Evolutionary conservation across 2,329 filamentous ascomycete genomes (phyloP).

Genomic region (Verruconis gallopava): DNA sequence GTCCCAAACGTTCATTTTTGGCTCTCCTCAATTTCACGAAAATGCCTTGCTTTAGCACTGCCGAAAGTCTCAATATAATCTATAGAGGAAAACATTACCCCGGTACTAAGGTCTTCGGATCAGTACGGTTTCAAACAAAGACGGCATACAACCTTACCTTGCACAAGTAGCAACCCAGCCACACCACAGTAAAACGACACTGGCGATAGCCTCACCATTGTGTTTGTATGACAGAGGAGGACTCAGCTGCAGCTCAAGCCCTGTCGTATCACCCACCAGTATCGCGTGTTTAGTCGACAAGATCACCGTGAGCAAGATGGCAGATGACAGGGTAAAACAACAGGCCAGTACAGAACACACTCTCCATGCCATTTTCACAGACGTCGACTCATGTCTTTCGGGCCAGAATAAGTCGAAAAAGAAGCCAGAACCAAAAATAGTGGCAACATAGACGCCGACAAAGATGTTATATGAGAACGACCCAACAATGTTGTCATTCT

Average conservation of each 20-base stretch:
- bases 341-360: conserved; percentile 37
- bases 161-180: conserved; percentile 37
- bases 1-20: no score
- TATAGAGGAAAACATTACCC: background rate
- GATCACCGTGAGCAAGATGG: conserved; percentile 39
- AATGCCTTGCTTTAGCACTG: background rate
- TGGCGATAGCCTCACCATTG: conserved; percentile 38
- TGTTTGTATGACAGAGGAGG: conserved; percentile 33
- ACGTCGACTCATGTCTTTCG: conserved; percentile 35
- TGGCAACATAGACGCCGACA: conserved; percentile 43
- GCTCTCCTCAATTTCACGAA: conserved; percentile 1
- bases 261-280: conserved; percentile 23
- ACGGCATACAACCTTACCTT: conserved; percentile 31
- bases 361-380: conserved; percentile 42
- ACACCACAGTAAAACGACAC: conserved; percentile 40
- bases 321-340: conserved; percentile 34
- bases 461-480: conserved; percentile 47
- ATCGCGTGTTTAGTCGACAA: conserved; percentile 34
- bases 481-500: conserved; percentile 44
- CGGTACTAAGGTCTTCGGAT: no score
- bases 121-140: no score
- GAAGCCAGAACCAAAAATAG: conserved; percentile 45
- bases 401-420: conserved; percentile 52
- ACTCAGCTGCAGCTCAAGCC: conserved; percentile 22
- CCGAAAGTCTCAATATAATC: background rate